These are phyloP conservation scores for Lojkania enalia DNA, from an alignment of 2,329 filamentous ascomycete genomes.

Conservation along the genomic window DNA sequence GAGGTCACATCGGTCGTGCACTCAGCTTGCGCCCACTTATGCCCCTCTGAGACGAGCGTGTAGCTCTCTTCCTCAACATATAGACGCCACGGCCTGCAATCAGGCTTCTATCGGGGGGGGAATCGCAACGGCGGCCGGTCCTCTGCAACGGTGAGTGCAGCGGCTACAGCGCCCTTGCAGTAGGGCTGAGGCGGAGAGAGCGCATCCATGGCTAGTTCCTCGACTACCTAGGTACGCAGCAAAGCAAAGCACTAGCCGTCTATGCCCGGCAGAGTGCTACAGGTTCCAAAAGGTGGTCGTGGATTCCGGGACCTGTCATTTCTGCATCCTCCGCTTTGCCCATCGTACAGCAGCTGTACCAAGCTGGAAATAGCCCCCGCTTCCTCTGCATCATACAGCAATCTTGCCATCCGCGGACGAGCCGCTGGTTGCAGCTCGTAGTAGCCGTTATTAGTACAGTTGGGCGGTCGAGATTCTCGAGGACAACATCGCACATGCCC, in stretches of 20 bases:
- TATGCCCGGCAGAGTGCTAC: too few species aligned
- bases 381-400: constrained; percentile 20
- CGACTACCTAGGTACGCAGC: too few species aligned
- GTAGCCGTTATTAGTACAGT: constrained; percentile 24
- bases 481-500: constrained; percentile 15
- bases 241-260: too few species aligned
- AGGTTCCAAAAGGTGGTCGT: too few species aligned
- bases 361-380: constrained; percentile 25
- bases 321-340: too few species aligned
- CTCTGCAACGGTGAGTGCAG: constrained; percentile 24
- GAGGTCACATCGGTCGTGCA: constrained; percentile 38
- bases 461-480: constrained; percentile 20
- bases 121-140: constrained; percentile 24
- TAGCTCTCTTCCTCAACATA: constrained; percentile 29
- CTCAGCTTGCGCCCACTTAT: constrained; percentile 34
- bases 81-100: constrained; percentile 29
- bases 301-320: too few species aligned
- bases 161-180: constrained; percentile 40
- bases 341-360: constrained; percentile 17
- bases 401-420: constrained; percentile 30
- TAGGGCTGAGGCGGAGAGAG: constrained; percentile 43
- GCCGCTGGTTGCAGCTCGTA: constrained; percentile 25
- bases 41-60: constrained; percentile 31
- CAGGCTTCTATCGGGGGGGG: too few species aligned
- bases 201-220: too few species aligned